Evolutionary conservation across 805 yeast species (phyloP), one percentile per base, ranked within the genome.

Genomic region (Yarrowia sp.): DNA sequence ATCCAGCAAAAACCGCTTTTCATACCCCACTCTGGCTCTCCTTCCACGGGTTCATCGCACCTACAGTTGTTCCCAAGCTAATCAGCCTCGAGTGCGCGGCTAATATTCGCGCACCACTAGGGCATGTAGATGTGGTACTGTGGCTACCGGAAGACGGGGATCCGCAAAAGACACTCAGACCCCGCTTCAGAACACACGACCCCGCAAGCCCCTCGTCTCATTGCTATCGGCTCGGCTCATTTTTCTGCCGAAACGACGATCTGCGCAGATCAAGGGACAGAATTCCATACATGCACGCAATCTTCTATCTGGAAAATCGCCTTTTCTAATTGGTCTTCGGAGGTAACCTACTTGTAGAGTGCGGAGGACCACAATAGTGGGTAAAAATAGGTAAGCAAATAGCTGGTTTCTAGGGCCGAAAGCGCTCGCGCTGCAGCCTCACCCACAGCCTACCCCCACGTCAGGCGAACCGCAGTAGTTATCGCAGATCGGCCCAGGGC

Each of bases 211-310:
- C 30, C 30, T 24, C 30, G 6, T 24, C 30, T 24, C 30, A 7
- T 24, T 24, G 30, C 30, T 24, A 24, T 7, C 30, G 30, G 30
- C 30, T 24, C 30, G 30, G 30, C 30, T 24, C 30, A n/a, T 24
- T 24, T 24, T 24, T 24, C 6, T 24, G 30, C 9, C 33, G 15
- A 19, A 46, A 6, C 9, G 55, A 17, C 52, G 55, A 49, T 49
- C 55, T 6, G 55, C 55, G 55, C 55, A 49, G 40, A 49, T 49
- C 55, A 49, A 34, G 55, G 55, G 55, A 49, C 55, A 49, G 39
- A 49, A 49, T 49, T 49, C 55, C 55, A 49, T 49, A 49, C 55
- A 49, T 49, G 55, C 55, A 39, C 24, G 39, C 55, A 33, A 3
- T 49, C 53, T 49, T 49, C 55, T 49, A 49, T 49, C 55, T 9